phyloP scores from a whole-genome alignment of 306 rosid species.

The Cucurbita argyrosperma region DNA sequence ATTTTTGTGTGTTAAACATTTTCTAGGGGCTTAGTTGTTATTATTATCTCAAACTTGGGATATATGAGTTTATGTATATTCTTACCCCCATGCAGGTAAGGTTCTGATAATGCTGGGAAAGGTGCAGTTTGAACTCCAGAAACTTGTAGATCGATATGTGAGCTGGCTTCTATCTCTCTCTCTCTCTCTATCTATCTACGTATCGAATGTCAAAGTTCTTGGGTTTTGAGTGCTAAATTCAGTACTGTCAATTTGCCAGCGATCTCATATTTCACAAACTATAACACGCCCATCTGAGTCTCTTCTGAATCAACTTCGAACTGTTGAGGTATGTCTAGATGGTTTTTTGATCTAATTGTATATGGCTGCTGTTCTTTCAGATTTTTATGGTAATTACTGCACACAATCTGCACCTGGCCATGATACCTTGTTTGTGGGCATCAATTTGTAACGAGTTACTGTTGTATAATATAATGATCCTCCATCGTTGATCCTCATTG shows the following conservation, averaged over 20 bases:
- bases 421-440: neutral
- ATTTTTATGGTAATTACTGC: neutral
- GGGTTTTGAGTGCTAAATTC: neutral
- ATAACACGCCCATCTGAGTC: slow-evolving; percentile 87
- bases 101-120: slow-evolving; percentile 72
- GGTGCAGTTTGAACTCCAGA: slow-evolving; percentile 68
- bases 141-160: slow-evolving; percentile 73
- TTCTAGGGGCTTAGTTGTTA: neutral
- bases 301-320: slow-evolving; percentile 89
- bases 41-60: neutral
- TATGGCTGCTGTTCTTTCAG: neutral
- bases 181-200: neutral
- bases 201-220: neutral
- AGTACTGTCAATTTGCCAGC: slow-evolving; percentile 37
- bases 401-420: neutral
- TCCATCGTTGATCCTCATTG: neutral
- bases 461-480: neutral
- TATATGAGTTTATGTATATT: neutral
- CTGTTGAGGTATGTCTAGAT: slow-evolving; percentile 63
- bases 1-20: neutral
- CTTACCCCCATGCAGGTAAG: slow-evolving; percentile 36
- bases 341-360: neutral
- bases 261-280: slow-evolving; percentile 78
- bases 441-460: neutral
- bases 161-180: neutral